Base-by-base conservation (phyloP, 345 rosid species). In the Eucalyptus erythrocorys region DNA sequence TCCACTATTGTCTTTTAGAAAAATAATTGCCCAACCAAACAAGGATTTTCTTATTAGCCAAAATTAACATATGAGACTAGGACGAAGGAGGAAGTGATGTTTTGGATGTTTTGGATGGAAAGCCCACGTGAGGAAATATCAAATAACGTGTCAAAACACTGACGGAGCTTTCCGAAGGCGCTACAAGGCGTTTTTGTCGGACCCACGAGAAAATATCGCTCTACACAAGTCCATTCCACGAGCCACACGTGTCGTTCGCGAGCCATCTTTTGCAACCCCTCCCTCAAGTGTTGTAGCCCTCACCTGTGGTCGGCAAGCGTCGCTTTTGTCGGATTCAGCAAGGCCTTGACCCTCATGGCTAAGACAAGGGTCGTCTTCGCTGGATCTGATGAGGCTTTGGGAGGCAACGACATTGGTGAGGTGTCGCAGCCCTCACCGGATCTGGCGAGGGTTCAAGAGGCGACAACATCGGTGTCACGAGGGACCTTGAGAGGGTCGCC, bases 281-380 rank as follows among this genome's bases (percentile, higher is more conserved):
- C 55, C 8, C 47, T 51, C 55, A 2, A 51, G 24, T 50, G 22
- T 51, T 51, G 24, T 51, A 24, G 55, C 55, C 24, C 55, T 51
- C 55, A 51, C 55, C 9, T 19, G 1, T 51, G 55, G 55, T 19
- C 10, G 55, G 57, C 57, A 1, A 51, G 57, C 26, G 0, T 51
- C 0, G 4, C 10, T 19, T 19, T 51, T 51, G 57, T 51, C 24
- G 0, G 5, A 51, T 51, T 21, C 1, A 2, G 0, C 0, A 2
- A 21, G 24, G 57, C 10, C 10, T 51, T 51, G 57, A 0, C 0
- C 57, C 10, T 21, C 26, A 51, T 0, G 57, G 10, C 10, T 51
- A 51, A 5, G 57, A 10, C 26, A 51, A 51, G 57, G 57, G 26
- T 51, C 0, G 0, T 21, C 5, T 10, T 51, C 0, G 57, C 24